A percentile compares a stretch with the other conserved stretches of the same genome.
phyloP scores from a whole-genome alignment of 1,139 yeast species.

The Taphrina sp. region DNA sequence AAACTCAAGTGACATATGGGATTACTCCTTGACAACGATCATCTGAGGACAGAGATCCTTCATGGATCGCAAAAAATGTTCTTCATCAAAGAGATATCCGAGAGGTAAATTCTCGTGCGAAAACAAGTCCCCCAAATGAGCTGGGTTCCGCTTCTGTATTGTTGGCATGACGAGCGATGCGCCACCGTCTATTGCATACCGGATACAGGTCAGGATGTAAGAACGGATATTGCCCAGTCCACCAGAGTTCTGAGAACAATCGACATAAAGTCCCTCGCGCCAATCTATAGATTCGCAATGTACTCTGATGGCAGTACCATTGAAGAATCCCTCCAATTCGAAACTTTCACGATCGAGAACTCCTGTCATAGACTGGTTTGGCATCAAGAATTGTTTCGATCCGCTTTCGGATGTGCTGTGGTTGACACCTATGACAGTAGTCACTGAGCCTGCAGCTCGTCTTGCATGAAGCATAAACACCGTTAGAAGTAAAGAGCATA shows the following conservation, averaged over 20 bases:
- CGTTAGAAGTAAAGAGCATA: too few relatives aligned
- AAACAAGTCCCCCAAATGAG: not conserved
- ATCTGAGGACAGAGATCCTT: slow-evolving; percentile 3
- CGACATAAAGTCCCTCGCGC: slow-evolving; percentile 2
- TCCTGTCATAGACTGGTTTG: too few relatives aligned
- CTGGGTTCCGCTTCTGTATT: not conserved
- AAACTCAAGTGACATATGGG: too few relatives aligned
- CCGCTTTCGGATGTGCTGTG: too few relatives aligned
- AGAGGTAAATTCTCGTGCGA: not conserved
- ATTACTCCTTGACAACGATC: not conserved
- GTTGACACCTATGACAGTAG: too few relatives aligned
- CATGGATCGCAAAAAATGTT: not conserved
- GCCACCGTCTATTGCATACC: slow-evolving; percentile 12
- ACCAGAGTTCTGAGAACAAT: slow-evolving; percentile 5
- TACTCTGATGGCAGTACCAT: not conserved
- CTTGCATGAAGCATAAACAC: too few relatives aligned
- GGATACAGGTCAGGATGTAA: slow-evolving; percentile 4
- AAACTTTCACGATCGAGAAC: not conserved
- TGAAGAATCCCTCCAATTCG: slow-evolving; percentile 4
- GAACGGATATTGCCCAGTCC: slow-evolving; percentile 9
- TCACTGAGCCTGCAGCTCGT: too few relatives aligned
- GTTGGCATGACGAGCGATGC: slow-evolving; percentile 7
- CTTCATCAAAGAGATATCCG: slow-evolving; percentile 4
- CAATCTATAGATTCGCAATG: not conserved
- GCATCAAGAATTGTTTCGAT: too few relatives aligned